Conservation (phyloP, 139 green algal genomes). For the Micractinium conductrix region DNA sequence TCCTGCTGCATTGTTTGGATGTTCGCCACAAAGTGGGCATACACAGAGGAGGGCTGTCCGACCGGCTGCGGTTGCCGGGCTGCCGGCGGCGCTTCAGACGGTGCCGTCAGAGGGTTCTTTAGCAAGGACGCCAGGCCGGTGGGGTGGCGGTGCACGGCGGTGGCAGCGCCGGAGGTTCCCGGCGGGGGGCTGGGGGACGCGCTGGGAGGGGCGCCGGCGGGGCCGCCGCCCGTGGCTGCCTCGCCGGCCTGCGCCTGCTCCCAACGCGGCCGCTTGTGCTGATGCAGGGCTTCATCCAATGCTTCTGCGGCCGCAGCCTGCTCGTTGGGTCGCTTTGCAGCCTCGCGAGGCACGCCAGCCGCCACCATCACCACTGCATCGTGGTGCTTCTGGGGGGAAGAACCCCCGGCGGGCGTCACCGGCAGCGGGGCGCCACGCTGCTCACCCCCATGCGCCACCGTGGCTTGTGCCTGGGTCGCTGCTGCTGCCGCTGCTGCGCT, state of each 20-base stretch:
- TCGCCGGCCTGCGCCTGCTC: background rate
- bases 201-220: background rate
- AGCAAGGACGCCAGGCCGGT: background rate
- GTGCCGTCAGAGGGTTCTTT: background rate
- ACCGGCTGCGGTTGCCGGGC: no score
- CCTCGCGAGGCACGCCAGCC: background rate
- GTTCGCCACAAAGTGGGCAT: no score
- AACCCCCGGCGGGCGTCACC: background rate
- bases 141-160: background rate
- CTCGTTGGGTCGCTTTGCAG: background rate
- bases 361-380: background rate
- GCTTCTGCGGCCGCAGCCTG: conserved; percentile 8
- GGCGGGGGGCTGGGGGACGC: background rate
- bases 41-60: no score
- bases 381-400: background rate
- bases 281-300: background rate
- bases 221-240: background rate
- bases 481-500: background rate
- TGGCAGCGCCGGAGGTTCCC: background rate
- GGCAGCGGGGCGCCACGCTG: no score
- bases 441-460: background rate
- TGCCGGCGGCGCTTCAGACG: no score
- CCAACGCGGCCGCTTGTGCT: conserved; percentile 19
- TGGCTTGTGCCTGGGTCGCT: background rate
- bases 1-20: no score